Conservation (phyloP, 805 yeast genomes). For the Starmerella floricola region DNA sequence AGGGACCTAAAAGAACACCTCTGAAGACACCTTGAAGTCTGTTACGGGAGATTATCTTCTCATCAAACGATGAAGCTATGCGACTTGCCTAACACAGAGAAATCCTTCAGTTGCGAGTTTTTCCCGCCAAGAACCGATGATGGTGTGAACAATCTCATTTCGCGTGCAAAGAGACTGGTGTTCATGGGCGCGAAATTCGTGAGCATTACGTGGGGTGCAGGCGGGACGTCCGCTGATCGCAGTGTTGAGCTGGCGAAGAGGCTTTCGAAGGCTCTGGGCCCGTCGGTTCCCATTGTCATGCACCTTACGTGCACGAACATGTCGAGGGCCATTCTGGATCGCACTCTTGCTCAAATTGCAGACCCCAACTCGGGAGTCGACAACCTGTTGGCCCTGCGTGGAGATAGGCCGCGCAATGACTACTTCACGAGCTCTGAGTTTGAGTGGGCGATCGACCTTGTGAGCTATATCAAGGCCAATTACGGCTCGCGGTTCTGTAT, state of each 20-base stretch:
- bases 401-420: constrained; percentile 81
- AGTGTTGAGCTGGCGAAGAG: constrained; percentile 72
- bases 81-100: constrained; percentile 39
- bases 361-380: constrained; percentile 72
- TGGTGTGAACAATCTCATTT: constrained; percentile 72
- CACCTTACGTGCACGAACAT: constrained; percentile 96
- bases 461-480: constrained; percentile 52
- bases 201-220: constrained; percentile 98
- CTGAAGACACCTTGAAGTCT: too few relatives aligned
- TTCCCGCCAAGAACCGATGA: constrained; percentile 85
- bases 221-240: constrained; percentile 83
- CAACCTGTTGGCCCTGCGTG: constrained; percentile 84
- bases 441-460: constrained; percentile 64
- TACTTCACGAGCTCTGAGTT: constrained; percentile 32
- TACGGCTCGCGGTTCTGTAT: constrained; percentile 78
- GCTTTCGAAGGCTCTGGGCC: constrained; percentile 51
- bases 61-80: constrained; percentile 18
- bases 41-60: too few relatives aligned
- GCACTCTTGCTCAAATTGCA: constrained; percentile 43
- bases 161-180: constrained; percentile 81
- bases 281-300: constrained; percentile 74
- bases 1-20: too few relatives aligned
- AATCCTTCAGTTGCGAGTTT: constrained; percentile 78
- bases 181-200: constrained; percentile 79
- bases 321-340: constrained; percentile 60